Percentiles rank a stretch among this genome's conserved stretches.
These are phyloP conservation scores for Cyberlindnera euphorbiiphila DNA, from an alignment of 805 yeast species.

Conservation along the genomic window DNA sequence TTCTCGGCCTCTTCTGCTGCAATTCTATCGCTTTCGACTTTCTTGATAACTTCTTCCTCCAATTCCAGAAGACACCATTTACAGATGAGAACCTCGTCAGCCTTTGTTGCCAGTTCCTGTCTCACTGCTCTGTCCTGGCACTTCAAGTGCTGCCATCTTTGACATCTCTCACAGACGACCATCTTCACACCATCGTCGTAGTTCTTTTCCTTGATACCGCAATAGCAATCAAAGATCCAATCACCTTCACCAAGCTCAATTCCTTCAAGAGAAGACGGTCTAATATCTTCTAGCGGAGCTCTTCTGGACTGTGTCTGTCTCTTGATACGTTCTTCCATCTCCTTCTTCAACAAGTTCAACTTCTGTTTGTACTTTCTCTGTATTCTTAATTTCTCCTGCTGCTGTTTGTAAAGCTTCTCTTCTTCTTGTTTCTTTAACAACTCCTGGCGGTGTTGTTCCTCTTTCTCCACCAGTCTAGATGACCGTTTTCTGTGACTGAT, in stretches of 20 bases:
- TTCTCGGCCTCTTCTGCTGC: conserved; percentile 19
- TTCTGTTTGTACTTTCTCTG: conserved; percentile 28
- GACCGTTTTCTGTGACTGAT: conserved; percentile 71
- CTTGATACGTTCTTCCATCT: conserved; percentile 24
- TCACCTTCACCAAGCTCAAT: conserved; percentile 33
- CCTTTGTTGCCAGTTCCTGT: conserved; percentile 25
- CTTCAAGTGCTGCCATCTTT: conserved; percentile 36
- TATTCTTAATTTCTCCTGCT: conserved; percentile 35
- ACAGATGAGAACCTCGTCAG: conserved; percentile 28
- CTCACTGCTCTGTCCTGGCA: conserved; percentile 31
- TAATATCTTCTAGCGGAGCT: conserved; percentile 29
- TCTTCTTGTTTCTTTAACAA: conserved; percentile 37
- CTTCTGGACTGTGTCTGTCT: conserved; percentile 23
- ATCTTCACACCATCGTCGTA: conserved; percentile 35
- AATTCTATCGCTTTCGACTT: conserved; percentile 22
- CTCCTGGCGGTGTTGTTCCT: conserved; percentile 47
- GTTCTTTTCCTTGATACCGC: conserved; percentile 34
- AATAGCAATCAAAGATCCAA: conserved; percentile 36
- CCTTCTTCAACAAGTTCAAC: conserved; percentile 21
- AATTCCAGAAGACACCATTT: conserved; percentile 28
- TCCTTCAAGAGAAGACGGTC: conserved; percentile 12
- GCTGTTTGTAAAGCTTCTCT: conserved; percentile 18
- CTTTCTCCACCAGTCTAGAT: conserved; percentile 67
- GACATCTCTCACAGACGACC: conserved; percentile 34
- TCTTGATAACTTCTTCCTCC: conserved; percentile 21